Evolutionary conservation across 176 grass and related monocot species (phyloP).

Genomic region (Zizania latifolia): DNA sequence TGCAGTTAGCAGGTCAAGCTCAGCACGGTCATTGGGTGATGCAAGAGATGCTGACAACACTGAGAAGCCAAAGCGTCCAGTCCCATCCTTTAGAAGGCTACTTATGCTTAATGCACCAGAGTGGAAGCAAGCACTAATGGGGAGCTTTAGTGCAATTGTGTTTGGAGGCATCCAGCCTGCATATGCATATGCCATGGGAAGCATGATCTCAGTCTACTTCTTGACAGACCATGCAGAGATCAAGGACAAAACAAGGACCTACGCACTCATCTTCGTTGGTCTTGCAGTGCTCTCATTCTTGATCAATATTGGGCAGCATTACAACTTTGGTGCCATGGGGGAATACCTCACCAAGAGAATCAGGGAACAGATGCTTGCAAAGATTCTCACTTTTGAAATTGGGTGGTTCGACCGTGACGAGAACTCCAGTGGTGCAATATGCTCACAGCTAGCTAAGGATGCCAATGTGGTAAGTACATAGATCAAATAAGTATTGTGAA

Average conservation of each 20-base stretch:
- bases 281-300: slow-evolving; percentile 70
- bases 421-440: slow-evolving; percentile 95
- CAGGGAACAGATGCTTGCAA: slow-evolving; percentile 72
- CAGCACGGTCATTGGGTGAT: slow-evolving; percentile 48
- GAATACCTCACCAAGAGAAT: slow-evolving; percentile 97
- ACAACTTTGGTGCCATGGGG: slow-evolving; percentile 95
- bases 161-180: slow-evolving; percentile 84
- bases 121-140: slow-evolving; percentile 75
- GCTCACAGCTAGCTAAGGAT: slow-evolving; percentile 89
- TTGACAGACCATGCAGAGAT: slow-evolving; percentile 75
- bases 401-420: slow-evolving; percentile 92
- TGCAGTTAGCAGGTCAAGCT: slow-evolving; percentile 69
- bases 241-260: slow-evolving; percentile 63
- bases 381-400: slow-evolving; percentile 91
- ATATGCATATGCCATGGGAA: slow-evolving; percentile 82
- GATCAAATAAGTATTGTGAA: neutral
- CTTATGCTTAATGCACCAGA: slow-evolving; percentile 88
- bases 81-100: slow-evolving; percentile 80
- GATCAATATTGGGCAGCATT: slow-evolving; percentile 90
- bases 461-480: slow-evolving; percentile 64
- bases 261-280: slow-evolving; percentile 66
- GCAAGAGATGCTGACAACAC: slow-evolving; percentile 26
- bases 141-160: slow-evolving; percentile 63
- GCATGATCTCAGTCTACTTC: slow-evolving; percentile 92
- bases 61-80: slow-evolving; percentile 31